Evolutionary conservation across 768 basidiomycete species (phyloP).

Genomic region (Gymnopilus dilepis): DNA sequence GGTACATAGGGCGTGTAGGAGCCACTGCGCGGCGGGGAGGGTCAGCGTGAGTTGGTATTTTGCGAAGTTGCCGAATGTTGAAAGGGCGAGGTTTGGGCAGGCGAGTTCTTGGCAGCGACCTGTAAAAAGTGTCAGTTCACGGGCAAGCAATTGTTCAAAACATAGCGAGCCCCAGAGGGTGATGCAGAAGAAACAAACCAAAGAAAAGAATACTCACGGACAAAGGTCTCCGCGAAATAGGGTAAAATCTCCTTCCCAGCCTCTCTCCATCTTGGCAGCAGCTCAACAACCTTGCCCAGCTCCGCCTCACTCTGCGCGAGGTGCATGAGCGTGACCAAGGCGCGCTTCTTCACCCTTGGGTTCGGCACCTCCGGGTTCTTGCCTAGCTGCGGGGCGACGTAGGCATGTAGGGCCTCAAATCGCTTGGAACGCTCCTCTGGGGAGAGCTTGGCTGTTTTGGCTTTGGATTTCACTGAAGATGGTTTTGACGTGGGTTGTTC

Average conservation of each 20-base stretch:
- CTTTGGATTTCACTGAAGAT: neutral
- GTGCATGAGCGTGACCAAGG: conserved; percentile 57
- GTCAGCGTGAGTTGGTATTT: conserved; percentile 64
- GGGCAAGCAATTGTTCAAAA: neutral
- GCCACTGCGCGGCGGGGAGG: conserved; percentile 54
- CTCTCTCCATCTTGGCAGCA: conserved; percentile 58
- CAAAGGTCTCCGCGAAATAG: conserved; percentile 51
- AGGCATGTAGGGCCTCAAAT: conserved; percentile 41
- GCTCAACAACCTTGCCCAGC: conserved; percentile 44
- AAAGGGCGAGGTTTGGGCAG: conserved; percentile 60
- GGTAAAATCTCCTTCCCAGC: conserved; percentile 43
- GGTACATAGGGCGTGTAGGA: conserved; percentile 60
- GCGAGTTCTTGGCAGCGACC: conserved; percentile 66
- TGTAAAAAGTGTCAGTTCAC: conserved; percentile 26
- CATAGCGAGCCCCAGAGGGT: neutral
- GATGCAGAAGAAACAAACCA: neutral
- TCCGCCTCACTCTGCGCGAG: conserved; percentile 56
- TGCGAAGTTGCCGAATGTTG: conserved; percentile 64
- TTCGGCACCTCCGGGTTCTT: conserved; percentile 38
- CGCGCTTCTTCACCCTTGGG: conserved; percentile 46
- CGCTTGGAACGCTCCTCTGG: conserved; percentile 34
- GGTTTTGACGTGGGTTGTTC: conserved; percentile 2
- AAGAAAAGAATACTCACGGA: conserved; percentile 48
- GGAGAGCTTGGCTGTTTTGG: conserved; percentile 28
- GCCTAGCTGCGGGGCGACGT: conserved; percentile 45